These are phyloP conservation scores for Penicillium simplicissimum DNA, from an alignment of 495 filamentous ascomycete genomes.

Conservation along the genomic window DNA sequence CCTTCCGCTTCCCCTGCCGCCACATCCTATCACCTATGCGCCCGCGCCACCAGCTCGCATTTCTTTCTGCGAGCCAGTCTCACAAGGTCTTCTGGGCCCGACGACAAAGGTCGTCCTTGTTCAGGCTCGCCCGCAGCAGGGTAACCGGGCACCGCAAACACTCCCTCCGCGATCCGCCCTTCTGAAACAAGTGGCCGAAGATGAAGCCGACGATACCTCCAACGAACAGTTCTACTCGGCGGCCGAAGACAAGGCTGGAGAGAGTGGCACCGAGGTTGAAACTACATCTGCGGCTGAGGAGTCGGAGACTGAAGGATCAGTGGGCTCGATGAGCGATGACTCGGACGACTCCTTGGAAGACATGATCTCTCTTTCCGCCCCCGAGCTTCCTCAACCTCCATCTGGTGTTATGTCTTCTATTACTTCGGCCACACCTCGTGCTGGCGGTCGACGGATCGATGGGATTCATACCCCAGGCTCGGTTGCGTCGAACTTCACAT, in stretches of 20 bases:
- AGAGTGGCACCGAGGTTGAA: slow-evolving; percentile 61
- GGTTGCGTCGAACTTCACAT: slow-evolving; percentile 80
- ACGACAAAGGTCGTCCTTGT: slow-evolving; percentile 71
- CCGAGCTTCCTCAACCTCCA: slow-evolving; percentile 67
- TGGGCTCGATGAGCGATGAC: slow-evolving; percentile 58
- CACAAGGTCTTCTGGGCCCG: slow-evolving; percentile 77
- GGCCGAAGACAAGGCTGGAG: slow-evolving; percentile 65
- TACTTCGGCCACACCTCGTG: slow-evolving; percentile 70
- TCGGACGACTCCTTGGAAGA: slow-evolving; percentile 79
- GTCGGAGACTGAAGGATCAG: slow-evolving; percentile 50
- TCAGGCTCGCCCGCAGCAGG: slow-evolving; percentile 53
- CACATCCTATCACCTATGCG: slow-evolving; percentile 88
- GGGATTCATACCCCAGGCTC: slow-evolving; percentile 77
- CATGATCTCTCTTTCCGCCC: slow-evolving; percentile 80
- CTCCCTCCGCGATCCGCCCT: slow-evolving; percentile 33
- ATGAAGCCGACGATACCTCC: slow-evolving; percentile 74
- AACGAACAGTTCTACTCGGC: slow-evolving; percentile 90
- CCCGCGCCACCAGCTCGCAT: slow-evolving; percentile 72
- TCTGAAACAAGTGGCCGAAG: slow-evolving; percentile 63
- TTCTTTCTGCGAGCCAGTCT: slow-evolving; percentile 69
- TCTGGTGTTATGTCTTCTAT: slow-evolving; percentile 70
- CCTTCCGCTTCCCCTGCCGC: slow-evolving; percentile 76
- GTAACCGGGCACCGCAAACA: slow-evolving; percentile 33
- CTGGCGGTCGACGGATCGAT: slow-evolving; percentile 60
- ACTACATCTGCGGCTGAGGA: slow-evolving; percentile 54